Evolutionary conservation across 2,329 filamentous ascomycete genomes (phyloP), one percentile per base, ranked within the genome.

Genomic region (Ophiostoma novo-ulmi): DNA sequence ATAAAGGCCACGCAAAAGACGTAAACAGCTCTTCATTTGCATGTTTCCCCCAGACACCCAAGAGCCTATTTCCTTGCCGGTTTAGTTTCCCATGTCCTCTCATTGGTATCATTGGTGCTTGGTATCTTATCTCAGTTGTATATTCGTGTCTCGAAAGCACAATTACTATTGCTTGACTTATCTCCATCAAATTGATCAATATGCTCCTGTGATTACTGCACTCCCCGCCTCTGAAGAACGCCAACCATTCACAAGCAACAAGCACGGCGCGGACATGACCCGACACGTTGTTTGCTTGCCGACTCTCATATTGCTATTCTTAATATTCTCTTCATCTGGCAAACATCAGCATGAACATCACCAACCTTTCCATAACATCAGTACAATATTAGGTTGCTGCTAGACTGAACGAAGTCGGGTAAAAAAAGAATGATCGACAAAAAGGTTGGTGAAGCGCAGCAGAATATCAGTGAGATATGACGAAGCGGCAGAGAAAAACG

Each of bases 11-110:
- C 44, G 5, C 17, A 48, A 48, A 48, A 48, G 44, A 48, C 44
- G 44, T 17, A 48, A 20, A 48, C 44, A 48, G 44, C 44, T 48
- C 44, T 20, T 20, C 10, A n/a, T 22, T 55, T 55, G 52, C n/a
- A 58, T 58, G n/a, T 55, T 55, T 55, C 11, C 52, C 52, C 52
- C 52, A 58, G 52, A 58, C 52, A 58, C 52, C n/a, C 52, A 58
- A 58, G n/a, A 58, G 52, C 52, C 22, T 58, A 17, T 26, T 58
- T 58, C n/a, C 52, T 26, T 58, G 52, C 22, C 52, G n/a, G 22
- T 10, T 58, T 58, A 13, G 52, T 26, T 58, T 58, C 52, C 52
- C 52, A 13, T 58, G 8, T 26, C 8, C 22, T 58, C 7, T 14
- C 22, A 17, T 17, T n/a, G 44, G 14, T 58, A 20, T 3, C 8